These are phyloP conservation scores for Acephala macrosclerotiorum DNA, from an alignment of 2,329 filamentous ascomycete species.

Conservation along the genomic window DNA sequence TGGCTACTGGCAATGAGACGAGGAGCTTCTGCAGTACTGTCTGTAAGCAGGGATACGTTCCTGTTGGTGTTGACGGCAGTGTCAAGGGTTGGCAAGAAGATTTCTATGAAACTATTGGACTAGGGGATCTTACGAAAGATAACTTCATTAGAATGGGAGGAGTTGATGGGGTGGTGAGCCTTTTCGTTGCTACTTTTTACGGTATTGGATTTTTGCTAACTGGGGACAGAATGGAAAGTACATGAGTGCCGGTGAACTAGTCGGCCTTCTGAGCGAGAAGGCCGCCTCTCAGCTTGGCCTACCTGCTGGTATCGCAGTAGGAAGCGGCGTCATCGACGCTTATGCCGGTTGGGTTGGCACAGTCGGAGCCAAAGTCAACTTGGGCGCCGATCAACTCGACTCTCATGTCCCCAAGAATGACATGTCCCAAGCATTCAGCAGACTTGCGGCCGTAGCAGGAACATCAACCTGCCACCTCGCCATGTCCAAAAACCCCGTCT, in stretches of 20 bases:
- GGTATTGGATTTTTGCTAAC: constrained; percentile 31
- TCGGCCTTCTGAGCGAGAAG: constrained; percentile 83
- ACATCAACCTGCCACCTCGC: constrained; percentile 97
- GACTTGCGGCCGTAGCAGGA: constrained; percentile 91
- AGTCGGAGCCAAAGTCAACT: constrained; percentile 92
- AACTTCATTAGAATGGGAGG: constrained; percentile 94
- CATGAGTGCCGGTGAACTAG: constrained; percentile 88
- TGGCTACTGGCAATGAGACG: constrained; percentile 91
- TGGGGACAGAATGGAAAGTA: constrained; percentile 82
- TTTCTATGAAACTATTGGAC: constrained; percentile 85
- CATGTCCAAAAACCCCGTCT: constrained; percentile 92
- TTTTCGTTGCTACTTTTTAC: constrained; percentile 47
- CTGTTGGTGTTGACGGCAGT: constrained; percentile 95
- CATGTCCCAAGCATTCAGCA: constrained; percentile 89
- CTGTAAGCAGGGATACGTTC: constrained; percentile 96
- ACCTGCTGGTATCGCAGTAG: constrained; percentile 86
- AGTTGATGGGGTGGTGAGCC: constrained; percentile 90
- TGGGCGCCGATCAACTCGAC: constrained; percentile 72
- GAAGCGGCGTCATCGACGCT: constrained; percentile 96
- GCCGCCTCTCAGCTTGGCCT: constrained; percentile 86
- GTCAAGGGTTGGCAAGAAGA: constrained; percentile 99
- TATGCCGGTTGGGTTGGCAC: constrained; percentile 99
- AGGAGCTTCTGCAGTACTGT: constrained; percentile 95
- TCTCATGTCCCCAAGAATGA: constrained; percentile 78
- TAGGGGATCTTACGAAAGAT: constrained; percentile 84